A percentile compares a stretch with the other conserved stretches of the same genome.
phyloP scores from a whole-genome alignment of 192 early-diverging fungal species.

The Podila verticillata region DNA sequence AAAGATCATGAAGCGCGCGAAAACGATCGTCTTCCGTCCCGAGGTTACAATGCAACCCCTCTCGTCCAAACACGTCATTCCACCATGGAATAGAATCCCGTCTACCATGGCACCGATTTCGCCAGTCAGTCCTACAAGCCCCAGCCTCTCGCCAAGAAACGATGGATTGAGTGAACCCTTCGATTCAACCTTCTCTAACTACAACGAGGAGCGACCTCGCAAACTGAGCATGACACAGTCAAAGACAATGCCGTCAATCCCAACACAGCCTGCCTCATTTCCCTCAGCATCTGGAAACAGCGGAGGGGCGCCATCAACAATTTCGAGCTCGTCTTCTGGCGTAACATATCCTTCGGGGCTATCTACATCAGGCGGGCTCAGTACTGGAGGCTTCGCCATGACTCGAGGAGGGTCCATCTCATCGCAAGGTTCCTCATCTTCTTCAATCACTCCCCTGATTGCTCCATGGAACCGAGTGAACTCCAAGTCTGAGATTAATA shows the following conservation, averaged over 20 bases:
- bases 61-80: constrained; percentile 44
- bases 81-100: constrained; percentile 48
- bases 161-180: too few relatives aligned
- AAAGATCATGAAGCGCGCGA: constrained; percentile 39
- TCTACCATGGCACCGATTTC: constrained; percentile 6
- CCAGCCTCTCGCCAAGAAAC: neutral
- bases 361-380: neutral
- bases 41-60: constrained; percentile 46
- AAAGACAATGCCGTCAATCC: constrained; percentile 40
- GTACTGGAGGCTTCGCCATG: constrained; percentile 10
- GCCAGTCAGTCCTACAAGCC: constrained; percentile 23
- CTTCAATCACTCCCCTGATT: constrained; percentile 2
- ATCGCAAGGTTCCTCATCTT: neutral
- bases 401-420: neutral
- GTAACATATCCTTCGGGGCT: neutral
- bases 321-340: neutral
- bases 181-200: neutral
- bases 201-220: constrained; percentile 14
- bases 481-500: constrained; percentile 19
- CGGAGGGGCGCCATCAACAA: neutral
- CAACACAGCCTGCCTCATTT: neutral
- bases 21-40: constrained; percentile 38
- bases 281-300: neutral
- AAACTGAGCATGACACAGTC: constrained; percentile 40
- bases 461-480: constrained; percentile 42